Evolutionary conservation across 73 alveolate species (phyloP), one percentile per base, ranked within the genome.

Genomic region (Tetrahymena borealis): DNA sequence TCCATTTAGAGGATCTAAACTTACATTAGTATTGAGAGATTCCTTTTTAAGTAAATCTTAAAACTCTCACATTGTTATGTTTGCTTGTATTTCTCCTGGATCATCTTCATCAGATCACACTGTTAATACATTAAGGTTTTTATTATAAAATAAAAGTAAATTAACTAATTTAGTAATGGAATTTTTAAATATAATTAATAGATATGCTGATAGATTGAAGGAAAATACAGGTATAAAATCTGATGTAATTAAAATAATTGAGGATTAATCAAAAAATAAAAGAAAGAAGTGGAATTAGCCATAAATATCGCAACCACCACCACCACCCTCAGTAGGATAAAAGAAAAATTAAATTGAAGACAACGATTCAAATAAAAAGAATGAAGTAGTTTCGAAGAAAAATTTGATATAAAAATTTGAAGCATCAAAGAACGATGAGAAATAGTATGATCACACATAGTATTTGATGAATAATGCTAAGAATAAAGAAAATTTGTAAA

Each of bases 1-100:
- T 16, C 99, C 99, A 43, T 98, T 97, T 94, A 96, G 99, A 94
- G 99, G 99, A 39, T 96, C 99, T 38, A 98, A 98, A 79, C 96
- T 98, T 77, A 98, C 99, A 33, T 78, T 98, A 95, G 99, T 98
- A 32, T 94, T 98, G n/a, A 95, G 99, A 91, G 99, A 98, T 79
- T 96, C 99, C 24, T 98, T 98, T 93, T 96, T 95, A 93, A 96
- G 98, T 41, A 95, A 97, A 90, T 78, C 95, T 36, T 98, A 95
- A 38, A 94, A 93, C 31, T 92, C 97, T 33, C 96, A 96, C 91
- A 97, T 98, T 40, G 94, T 98, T 20, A 98, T 98, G 99, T 97
- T 98, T 39, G 97, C 99, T 38, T 98, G 99, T 78, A 94, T 98
- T 8, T 94, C 97, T 40, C 99, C 99, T 18, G 98, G 99, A 20